Base-by-base conservation (phyloP, 1,284 basidiomycete species). In the Ceratobasidium sp. region DNA sequence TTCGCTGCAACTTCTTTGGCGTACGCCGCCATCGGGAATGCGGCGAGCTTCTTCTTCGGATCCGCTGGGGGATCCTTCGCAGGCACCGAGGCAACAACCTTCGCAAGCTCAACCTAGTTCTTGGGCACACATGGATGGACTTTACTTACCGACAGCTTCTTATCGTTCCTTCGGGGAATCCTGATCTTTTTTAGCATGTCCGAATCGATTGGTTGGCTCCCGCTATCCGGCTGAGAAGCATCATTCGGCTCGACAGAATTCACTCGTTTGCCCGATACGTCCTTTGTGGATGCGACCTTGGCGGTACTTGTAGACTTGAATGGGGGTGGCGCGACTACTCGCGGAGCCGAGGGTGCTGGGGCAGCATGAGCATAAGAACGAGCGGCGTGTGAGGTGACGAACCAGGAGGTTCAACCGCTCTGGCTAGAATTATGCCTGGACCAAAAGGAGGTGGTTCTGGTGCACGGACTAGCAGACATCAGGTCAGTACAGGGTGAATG, bases 11-110 rank as follows among this genome's bases (percentile, higher is more conserved):
- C 40, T 34, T 68, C 42, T 8, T 54, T 43, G 13, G 52, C 52
- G 20, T 68, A 68, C 20, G 29, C 53, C 25, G 65, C 65, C 65
- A 68, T 68, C n/a, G 65, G 65, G 32, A 68, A 68, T 34, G 32
- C 40, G 7, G 52, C 40, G 20, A 53, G 60, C 22, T 38, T 54
- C 43, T 54, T 55, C 54, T 56, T 68, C 3, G 65, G 65, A 10
- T 34, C 42, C 22, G 3, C 1, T n/a, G 52, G 43, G 25, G 42
- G 42, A 2, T 55, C 42, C 35, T 68, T 38, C 2, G 22, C 17
- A 12, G 43, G 31, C 31, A 35, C 32, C 13, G 34, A 34, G 31
- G 42, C 40, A n/a, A 34, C 15, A 27, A 17, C 32, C 65, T 56
- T 50, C 22, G 31, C 15, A n/a, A 17, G 1, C 17, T 15, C 25